A percentile compares a stretch with the other conserved stretches of the same genome.
These are phyloP conservation scores for Phaeoacremonium minimum DNA, from an alignment of 2,329 filamentous ascomycete species.

Conservation along the genomic window DNA sequence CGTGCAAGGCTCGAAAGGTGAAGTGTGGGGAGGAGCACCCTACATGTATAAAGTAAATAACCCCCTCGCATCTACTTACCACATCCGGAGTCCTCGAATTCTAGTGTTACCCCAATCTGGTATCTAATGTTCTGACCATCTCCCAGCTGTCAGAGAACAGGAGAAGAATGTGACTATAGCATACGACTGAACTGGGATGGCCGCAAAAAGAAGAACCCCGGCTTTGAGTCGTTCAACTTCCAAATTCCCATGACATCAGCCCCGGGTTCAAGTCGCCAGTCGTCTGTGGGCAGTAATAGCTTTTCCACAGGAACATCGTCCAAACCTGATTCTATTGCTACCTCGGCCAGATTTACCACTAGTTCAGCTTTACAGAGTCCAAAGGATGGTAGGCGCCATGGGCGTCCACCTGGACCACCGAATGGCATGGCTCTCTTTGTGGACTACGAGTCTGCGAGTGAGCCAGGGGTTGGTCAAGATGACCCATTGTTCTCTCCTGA, in stretches of 20 bases:
- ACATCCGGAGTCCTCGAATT: no score
- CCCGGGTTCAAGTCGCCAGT: constrained; percentile 5
- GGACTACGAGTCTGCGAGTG: no score
- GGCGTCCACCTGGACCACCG: no score
- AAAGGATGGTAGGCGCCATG: no score
- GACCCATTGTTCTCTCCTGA: constrained; percentile 3
- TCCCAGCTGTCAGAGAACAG: constrained; percentile 59
- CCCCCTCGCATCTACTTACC: no score
- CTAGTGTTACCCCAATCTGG: no score
- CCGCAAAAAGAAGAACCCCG: constrained; percentile 55
- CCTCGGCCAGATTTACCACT: no score
- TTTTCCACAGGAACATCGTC: constrained; percentile 15
- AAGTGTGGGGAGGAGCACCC: constrained; percentile 81
- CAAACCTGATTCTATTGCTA: no score
- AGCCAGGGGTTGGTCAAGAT: background rate
- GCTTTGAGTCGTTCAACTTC: constrained; percentile 25
- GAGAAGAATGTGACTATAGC: constrained; percentile 74
- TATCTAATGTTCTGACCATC: background rate
- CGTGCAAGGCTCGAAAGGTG: constrained; percentile 67
- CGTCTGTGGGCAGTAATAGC: constrained; percentile 11
- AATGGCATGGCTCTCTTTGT: no score
- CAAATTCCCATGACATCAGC: constrained; percentile 14
- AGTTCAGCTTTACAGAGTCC: no score
- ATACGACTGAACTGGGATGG: constrained; percentile 80
- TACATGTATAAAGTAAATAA: constrained; percentile 56